phyloP scores from a whole-genome alignment of 1,284 basidiomycete species.

The Boletus subluridellus region DNA sequence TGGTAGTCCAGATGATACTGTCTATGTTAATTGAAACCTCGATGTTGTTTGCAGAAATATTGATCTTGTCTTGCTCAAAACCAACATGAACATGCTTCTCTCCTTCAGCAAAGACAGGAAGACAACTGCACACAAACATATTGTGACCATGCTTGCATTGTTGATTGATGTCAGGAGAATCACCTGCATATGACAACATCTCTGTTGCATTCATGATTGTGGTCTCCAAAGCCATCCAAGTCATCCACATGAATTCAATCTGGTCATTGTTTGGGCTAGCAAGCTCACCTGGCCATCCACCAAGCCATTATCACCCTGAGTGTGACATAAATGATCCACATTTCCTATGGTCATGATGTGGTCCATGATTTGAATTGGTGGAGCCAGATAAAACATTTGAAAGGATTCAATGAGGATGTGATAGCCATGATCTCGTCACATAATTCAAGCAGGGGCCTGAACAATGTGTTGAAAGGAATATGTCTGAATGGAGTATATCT shows the following conservation, averaged over 20 bases:
- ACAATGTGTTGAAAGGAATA: neutral
- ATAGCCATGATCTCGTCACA: conserved; percentile 22
- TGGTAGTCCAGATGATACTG: conserved; percentile 18
- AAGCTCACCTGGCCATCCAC: neutral
- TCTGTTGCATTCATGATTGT: conserved; percentile 6
- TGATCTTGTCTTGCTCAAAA: conserved; percentile 2
- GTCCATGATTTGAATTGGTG: neutral
- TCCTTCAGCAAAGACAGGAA: neutral
- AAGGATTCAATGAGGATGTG: neutral
- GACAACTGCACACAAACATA: conserved; percentile 2
- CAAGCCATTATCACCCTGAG: too few species aligned
- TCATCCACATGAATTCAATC: too few species aligned
- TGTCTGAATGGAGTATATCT: conserved; percentile 4
- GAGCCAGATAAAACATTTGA: conserved; percentile 19
- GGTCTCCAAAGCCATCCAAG: too few species aligned
- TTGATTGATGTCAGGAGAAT: too few species aligned
- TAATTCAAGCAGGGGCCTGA: conserved; percentile 3
- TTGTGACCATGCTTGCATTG: neutral
- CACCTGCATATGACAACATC: conserved; percentile 7
- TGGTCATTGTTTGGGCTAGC: too few species aligned
- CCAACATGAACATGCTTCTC: conserved; percentile 2
- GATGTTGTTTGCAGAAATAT: neutral
- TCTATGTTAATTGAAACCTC: conserved; percentile 13
- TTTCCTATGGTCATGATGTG: conserved; percentile 11
- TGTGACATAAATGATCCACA: too few species aligned